A percentile compares a stretch with the other conserved stretches of the same genome.
Conservation (phyloP, 176 grass and related monocot genomes). For the Triticum turgidum region DNA sequence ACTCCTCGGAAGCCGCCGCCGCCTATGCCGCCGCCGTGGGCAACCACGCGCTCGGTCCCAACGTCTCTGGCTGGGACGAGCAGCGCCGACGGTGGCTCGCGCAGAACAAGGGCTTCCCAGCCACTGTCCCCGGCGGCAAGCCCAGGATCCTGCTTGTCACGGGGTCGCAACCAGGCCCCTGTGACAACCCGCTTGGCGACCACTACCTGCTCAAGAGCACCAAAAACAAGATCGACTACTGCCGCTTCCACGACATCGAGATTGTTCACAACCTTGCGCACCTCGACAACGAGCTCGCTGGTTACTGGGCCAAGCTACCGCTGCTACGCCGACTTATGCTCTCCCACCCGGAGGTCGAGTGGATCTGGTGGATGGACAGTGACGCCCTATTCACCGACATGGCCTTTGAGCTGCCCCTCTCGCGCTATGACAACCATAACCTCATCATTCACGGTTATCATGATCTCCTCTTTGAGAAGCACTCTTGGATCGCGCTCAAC, state of each 20-base stretch:
- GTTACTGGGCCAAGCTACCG: slow-evolving; percentile 93
- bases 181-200: slow-evolving; percentile 82
- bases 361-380: slow-evolving; percentile 99
- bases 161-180: slow-evolving; percentile 80
- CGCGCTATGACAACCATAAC: slow-evolving; percentile 60
- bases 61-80: slow-evolving; percentile 72
- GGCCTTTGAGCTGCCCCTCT: slow-evolving; percentile 80
- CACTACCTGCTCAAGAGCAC: slow-evolving; percentile 88
- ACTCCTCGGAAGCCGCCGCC: slow-evolving; percentile 4
- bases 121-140: slow-evolving; percentile 43
- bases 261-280: slow-evolving; percentile 89
- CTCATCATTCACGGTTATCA: slow-evolving; percentile 92
- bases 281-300: slow-evolving; percentile 81
- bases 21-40: slow-evolving; percentile 23
- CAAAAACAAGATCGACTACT: slow-evolving; percentile 99
- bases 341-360: slow-evolving; percentile 87
- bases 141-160: slow-evolving; percentile 81
- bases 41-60: slow-evolving; percentile 68
- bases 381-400: slow-evolving; percentile 97
- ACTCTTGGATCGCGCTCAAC: slow-evolving; percentile 91
- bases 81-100: slow-evolving; percentile 66
- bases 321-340: slow-evolving; percentile 82
- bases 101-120: slow-evolving; percentile 60
- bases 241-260: slow-evolving; percentile 86
- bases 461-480: slow-evolving; percentile 79